A percentile compares a stretch with the other conserved stretches of the same genome.
These are phyloP conservation scores for Kingdonia uniflora DNA, from an alignment of 164 flowering plant species.

Conservation along the genomic window DNA sequence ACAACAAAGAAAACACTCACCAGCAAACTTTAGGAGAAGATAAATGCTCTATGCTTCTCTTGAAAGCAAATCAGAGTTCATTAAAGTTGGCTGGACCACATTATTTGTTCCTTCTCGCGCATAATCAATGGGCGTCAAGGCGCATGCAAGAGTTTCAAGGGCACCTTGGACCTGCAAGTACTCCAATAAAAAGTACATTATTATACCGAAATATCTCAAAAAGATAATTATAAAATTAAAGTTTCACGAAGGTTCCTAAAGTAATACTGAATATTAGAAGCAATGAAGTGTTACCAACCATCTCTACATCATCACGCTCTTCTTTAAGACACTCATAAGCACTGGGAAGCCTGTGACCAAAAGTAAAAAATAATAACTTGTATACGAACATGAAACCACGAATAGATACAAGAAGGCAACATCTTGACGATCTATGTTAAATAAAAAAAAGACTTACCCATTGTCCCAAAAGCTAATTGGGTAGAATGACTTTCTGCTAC, in stretches of 20 bases:
- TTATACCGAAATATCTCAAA: background rate
- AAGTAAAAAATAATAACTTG: background rate
- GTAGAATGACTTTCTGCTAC: constrained; percentile 79
- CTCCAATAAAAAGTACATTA: constrained; percentile 3
- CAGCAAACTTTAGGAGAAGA: constrained; percentile 89
- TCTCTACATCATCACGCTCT: constrained; percentile 91
- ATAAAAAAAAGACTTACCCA: constrained; percentile 38
- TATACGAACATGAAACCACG: too few relatives aligned
- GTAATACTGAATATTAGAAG: too few relatives aligned
- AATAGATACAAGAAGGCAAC: constrained; percentile 3
- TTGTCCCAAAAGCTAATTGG: constrained; percentile 95
- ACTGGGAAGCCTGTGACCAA: constrained; percentile 78
- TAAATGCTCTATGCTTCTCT: constrained; percentile 81
- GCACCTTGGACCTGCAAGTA: constrained; percentile 81
- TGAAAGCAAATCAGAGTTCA: constrained; percentile 93
- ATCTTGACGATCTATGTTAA: background rate
- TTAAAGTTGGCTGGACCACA: constrained; percentile 76
- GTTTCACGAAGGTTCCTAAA: background rate
- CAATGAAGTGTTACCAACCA: constrained; percentile 37
- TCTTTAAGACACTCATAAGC: constrained; percentile 67
- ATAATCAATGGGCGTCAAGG: constrained; percentile 70
- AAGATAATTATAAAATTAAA: background rate
- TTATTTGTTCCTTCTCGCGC: constrained; percentile 37
- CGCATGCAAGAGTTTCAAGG: constrained; percentile 81
- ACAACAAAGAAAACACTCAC: constrained; percentile 32